Percentiles rank a stretch among this genome's conserved stretches.
phyloP scores from a whole-genome alignment of 257 asterid genomes.

The Solanum chiquidenum region DNA sequence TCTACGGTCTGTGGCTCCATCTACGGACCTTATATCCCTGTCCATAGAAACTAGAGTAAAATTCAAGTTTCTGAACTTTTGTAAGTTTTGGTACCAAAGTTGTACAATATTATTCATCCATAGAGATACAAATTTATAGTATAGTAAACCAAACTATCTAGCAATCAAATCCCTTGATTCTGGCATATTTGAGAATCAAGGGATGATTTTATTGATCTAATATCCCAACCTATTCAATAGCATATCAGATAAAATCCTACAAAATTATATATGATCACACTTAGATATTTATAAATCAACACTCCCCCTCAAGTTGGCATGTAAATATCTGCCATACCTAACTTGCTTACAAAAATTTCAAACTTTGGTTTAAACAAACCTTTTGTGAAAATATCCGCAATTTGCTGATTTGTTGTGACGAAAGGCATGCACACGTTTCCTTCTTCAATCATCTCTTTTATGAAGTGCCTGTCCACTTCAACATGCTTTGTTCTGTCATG shows the following conservation, averaged over 20 bases:
- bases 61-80: neutral
- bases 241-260: neutral
- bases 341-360: neutral
- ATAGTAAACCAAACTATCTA: no score
- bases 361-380: neutral
- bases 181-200: no score
- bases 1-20: neutral
- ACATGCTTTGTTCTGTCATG: neutral
- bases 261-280: neutral
- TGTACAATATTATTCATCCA: no score
- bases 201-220: no score
- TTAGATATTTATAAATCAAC: neutral
- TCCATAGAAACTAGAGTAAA: neutral
- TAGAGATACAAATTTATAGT: no score
- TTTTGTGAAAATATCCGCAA: neutral
- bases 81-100: no score
- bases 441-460: neutral
- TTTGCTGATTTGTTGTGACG: neutral
- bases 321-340: neutral
- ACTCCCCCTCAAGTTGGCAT: neutral
- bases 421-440: neutral
- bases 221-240: no score
- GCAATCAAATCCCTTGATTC: no score
- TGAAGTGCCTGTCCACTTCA: neutral
- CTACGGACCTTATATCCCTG: neutral